Base-by-base conservation (phyloP, 108 stramenopile species). In the Licmophora abbreviata region DNA sequence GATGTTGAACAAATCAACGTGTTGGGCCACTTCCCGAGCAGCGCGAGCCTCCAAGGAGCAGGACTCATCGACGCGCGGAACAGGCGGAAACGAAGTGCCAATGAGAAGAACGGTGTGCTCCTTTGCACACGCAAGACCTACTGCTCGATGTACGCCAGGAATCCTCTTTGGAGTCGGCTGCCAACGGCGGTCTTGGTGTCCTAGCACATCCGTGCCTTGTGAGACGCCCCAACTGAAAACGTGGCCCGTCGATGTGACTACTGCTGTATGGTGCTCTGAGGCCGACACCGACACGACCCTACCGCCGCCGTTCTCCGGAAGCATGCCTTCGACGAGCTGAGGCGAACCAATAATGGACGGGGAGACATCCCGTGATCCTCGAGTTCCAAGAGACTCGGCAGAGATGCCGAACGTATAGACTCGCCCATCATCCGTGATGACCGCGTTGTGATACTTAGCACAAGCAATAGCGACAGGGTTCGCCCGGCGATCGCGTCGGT, bases 321-420 rank as follows among this genome's bases (percentile, higher is more conserved):
- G 58, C 82, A 91, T 81, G 12, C 76, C 88, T 8, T 66, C 63
- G 20, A 91, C 88, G 23, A 89, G 74, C 41, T 80, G 77, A 0
- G 84, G 84, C 0, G 78, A 75, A 20, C 71, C 46, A 34, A 73
- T 50, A 15, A 34, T 29, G 52, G 58, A 41, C 1, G 15, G 2
- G 3, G 15, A n/a, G 11, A 28, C 33, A 3, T 21, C 11, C n/a
- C n/a, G n/a, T 23, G 44, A 33, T 61, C 51, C 56, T n/a, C 55
- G 41, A 18, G 61, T 66, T 14, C 80, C 82, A 22, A 91, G 52
- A 12, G 76, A 68, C 26, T 86, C 88, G 14, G 79, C 54, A 35
- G 70, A 79, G 15, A 85, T 55, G 1, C 97, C 97, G 94, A 94
- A 98, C 0, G 93, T 93, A 53, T 84, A 98, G 1, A 94, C 89